Percentiles rank a stretch among this genome's conserved stretches.
phyloP scores from a whole-genome alignment of 75 land plant species.

The Pinus tabuliformis region DNA sequence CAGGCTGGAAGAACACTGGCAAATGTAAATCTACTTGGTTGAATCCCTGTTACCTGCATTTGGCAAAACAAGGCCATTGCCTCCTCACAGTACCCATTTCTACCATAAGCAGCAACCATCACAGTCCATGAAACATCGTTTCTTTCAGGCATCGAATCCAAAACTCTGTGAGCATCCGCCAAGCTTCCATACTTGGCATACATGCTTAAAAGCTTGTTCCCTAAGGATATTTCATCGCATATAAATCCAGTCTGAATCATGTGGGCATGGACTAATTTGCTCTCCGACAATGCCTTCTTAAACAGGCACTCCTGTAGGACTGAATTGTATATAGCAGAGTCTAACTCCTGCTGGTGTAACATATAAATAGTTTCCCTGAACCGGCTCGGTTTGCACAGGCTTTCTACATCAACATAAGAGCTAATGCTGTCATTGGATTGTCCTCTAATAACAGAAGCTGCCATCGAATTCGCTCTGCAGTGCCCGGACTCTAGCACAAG shows the following conservation, averaged over 20 bases:
- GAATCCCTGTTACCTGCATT: neutral
- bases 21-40: constrained; percentile 14
- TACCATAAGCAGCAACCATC: neutral
- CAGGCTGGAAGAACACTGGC: constrained; percentile 27
- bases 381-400: too few relatives aligned
- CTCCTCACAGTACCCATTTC: neutral
- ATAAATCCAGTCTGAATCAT: neutral
- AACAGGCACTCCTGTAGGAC: too few relatives aligned
- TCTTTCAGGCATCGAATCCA: neutral
- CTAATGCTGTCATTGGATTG: too few relatives aligned
- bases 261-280: neutral
- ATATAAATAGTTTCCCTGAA: too few relatives aligned
- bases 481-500: too few relatives aligned
- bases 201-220: neutral
- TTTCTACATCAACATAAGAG: too few relatives aligned
- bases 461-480: too few relatives aligned
- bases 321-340: too few relatives aligned
- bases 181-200: neutral
- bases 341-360: too few relatives aligned
- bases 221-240: neutral
- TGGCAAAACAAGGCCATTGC: neutral
- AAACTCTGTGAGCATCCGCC: neutral
- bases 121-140: neutral
- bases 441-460: too few relatives aligned
- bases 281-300: too few relatives aligned